Conservation (phyloP, 768 basidiomycete species). For the Lactifluus volemus region DNA sequence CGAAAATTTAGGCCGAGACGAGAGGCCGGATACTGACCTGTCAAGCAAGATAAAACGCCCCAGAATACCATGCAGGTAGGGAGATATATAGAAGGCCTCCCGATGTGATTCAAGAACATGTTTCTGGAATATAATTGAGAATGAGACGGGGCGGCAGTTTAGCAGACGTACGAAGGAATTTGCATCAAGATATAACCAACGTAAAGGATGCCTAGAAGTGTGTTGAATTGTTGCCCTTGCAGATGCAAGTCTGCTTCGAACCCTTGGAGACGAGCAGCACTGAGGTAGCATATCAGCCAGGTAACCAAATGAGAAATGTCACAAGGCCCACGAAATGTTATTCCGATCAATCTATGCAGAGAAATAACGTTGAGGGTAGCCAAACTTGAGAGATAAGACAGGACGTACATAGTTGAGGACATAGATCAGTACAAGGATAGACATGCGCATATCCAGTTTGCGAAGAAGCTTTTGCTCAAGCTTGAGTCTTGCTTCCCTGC, state of each 20-base stretch:
- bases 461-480: constrained; percentile 37
- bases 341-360: constrained; percentile 55
- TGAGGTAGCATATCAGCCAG: constrained; percentile 21
- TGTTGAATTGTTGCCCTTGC: constrained; percentile 53
- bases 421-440: constrained; percentile 38
- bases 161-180: constrained; percentile 52
- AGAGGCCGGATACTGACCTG: constrained; percentile 25
- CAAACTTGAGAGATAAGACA: neutral
- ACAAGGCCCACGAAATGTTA: constrained; percentile 46
- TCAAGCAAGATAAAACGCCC: constrained; percentile 43
- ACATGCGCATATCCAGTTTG: constrained; percentile 37
- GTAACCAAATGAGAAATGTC: neutral
- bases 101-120: constrained; percentile 59
- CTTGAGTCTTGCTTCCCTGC: constrained; percentile 28
- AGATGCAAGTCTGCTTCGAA: constrained; percentile 62
- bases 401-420: constrained; percentile 38
- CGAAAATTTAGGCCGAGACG: neutral
- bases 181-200: constrained; percentile 75
- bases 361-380: neutral
- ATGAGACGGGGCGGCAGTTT: neutral
- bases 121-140: constrained; percentile 36
- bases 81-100: constrained; percentile 60
- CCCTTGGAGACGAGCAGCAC: constrained; percentile 64
- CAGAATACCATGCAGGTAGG: constrained; percentile 61
- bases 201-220: constrained; percentile 58